These are phyloP conservation scores for Pyrenopolyporus hunteri DNA, from an alignment of 495 filamentous ascomycete genomes.

Conservation along the genomic window DNA sequence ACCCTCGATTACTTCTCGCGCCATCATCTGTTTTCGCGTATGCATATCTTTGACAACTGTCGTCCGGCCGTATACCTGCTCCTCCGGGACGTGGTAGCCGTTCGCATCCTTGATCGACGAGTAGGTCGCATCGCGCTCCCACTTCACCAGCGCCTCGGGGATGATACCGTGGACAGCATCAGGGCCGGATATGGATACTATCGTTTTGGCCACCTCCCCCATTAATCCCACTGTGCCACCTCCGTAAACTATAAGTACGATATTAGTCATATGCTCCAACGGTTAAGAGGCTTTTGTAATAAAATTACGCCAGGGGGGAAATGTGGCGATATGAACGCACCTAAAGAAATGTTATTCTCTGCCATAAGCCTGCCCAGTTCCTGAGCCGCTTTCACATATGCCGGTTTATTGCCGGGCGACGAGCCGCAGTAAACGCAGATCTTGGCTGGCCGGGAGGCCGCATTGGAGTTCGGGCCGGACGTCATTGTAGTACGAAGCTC, in stretches of 20 bases:
- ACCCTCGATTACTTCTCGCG: conserved; percentile 77
- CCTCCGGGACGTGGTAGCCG: conserved; percentile 60
- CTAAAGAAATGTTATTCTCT: conserved; percentile 72
- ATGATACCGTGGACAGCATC: conserved; percentile 90
- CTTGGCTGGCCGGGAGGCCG: conserved; percentile 51
- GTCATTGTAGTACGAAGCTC: conserved; percentile 19
- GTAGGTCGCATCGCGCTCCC: conserved; percentile 68
- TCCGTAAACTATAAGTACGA: conserved; percentile 70
- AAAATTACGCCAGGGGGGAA: not conserved
- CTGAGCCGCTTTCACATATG: conserved; percentile 75
- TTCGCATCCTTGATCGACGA: conserved; percentile 41
- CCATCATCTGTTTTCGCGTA: conserved; percentile 92
- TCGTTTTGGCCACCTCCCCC: conserved; percentile 86
- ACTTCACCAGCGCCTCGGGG: conserved; percentile 79
- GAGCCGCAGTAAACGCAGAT: conserved; percentile 86
- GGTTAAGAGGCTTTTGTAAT: not conserved
- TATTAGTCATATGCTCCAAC: conserved; percentile 18
- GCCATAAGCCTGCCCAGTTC: conserved; percentile 77
- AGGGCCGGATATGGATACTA: conserved; percentile 85
- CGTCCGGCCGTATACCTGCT: conserved; percentile 76
- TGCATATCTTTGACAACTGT: conserved; percentile 96
- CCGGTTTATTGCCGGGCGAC: conserved; percentile 69
- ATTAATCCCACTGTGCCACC: conserved; percentile 94
- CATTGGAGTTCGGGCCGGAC: conserved; percentile 35
- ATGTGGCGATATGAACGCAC: conserved; percentile 28